phyloP scores from a whole-genome alignment of 78 protist species.

The Diacronema lutheri region DNA sequence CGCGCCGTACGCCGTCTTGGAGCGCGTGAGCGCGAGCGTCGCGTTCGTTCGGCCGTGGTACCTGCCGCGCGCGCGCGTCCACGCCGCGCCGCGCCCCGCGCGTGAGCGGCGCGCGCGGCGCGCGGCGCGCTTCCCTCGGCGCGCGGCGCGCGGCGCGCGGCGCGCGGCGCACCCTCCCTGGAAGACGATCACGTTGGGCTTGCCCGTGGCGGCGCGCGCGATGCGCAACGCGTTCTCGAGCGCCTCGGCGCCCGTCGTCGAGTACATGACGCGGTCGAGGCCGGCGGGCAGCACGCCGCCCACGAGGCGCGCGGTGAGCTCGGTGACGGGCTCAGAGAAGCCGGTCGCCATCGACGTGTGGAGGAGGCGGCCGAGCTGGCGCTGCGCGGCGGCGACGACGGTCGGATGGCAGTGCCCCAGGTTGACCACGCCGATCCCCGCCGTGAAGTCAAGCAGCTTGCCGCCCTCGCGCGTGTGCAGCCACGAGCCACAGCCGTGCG shows the following conservation, averaged over 20 bases:
- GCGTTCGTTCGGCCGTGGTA: slow-evolving; percentile 63
- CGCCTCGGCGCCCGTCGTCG: slow-evolving; percentile 68
- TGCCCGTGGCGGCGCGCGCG: slow-evolving; percentile 43
- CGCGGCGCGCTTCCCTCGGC: no score
- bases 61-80: slow-evolving; percentile 19
- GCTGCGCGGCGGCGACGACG: slow-evolving; percentile 45
- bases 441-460: slow-evolving; percentile 41
- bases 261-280: background rate
- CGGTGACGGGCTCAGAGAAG: slow-evolving; percentile 12
- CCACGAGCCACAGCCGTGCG: no score
- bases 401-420: slow-evolving; percentile 67
- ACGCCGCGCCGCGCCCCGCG: no score
- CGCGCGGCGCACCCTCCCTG: background rate
- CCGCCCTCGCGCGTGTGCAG: slow-evolving; percentile 5
- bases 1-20: slow-evolving; percentile 56
- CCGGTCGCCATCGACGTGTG: slow-evolving; percentile 45
- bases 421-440: slow-evolving; percentile 59
- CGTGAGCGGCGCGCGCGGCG: no score
- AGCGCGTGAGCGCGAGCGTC: slow-evolving; percentile 22
- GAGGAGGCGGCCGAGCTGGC: slow-evolving; percentile 41
- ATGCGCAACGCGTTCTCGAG: slow-evolving; percentile 67
- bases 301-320: slow-evolving; percentile 82
- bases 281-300: background rate
- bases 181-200: slow-evolving; percentile 48
- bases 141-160: no score